These are phyloP conservation scores for Salix suchowensis DNA, from an alignment of 345 rosid genomes.

Conservation along the genomic window DNA sequence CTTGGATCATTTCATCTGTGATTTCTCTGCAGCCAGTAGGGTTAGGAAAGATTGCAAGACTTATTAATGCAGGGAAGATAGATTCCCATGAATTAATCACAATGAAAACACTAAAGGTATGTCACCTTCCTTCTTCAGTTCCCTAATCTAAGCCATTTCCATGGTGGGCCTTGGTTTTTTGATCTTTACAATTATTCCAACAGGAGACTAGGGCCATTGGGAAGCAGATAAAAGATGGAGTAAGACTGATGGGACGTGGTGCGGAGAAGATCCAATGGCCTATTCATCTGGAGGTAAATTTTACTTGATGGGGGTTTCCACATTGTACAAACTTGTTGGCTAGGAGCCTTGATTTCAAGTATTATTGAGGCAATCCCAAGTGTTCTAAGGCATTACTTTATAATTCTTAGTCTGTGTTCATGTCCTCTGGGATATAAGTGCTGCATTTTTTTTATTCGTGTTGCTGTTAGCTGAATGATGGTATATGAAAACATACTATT, in stretches of 20 bases:
- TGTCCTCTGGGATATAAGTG: not conserved
- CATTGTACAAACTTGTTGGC: not conserved
- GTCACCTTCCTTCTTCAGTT: conserved; percentile 4
- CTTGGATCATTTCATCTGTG: not conserved
- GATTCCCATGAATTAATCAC: conserved; percentile 96
- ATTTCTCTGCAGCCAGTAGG: conserved; percentile 75
- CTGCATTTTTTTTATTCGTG: not conserved
- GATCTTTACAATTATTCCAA: not conserved
- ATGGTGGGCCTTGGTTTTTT: conserved; percentile 13
- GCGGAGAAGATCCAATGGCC: conserved; percentile 90
- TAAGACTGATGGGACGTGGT: conserved; percentile 94
- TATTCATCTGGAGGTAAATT: conserved; percentile 80
- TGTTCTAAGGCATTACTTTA: not conserved
- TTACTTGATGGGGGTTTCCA: not conserved
- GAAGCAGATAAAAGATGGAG: conserved; percentile 89
- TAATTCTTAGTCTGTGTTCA: not conserved
- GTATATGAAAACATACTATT: not conserved
- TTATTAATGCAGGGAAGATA: conserved; percentile 85
- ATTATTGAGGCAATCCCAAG: not conserved
- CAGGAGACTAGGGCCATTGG: conserved; percentile 84
- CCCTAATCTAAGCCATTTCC: conserved; percentile 3
- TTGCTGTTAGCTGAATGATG: not conserved
- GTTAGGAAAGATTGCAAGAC: conserved; percentile 81
- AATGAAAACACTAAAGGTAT: conserved; percentile 93
- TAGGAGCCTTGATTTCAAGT: not conserved